Percentiles rank a stretch among this genome's conserved stretches.
These are phyloP conservation scores for Sphaceloma murrayae DNA, from an alignment of 2,329 filamentous ascomycete species.

Conservation along the genomic window DNA sequence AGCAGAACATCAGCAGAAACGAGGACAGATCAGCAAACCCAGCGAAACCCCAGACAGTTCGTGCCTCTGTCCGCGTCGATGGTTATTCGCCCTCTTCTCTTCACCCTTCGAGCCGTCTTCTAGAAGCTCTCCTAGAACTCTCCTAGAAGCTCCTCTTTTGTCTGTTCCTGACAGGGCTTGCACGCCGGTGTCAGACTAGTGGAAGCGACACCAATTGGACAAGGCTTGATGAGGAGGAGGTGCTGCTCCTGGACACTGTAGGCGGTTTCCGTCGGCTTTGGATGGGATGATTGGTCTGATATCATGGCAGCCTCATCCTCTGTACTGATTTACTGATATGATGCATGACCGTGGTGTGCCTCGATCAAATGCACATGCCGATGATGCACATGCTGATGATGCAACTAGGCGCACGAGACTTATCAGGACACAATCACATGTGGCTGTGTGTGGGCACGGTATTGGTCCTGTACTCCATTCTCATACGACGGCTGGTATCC, in stretches of 20 bases:
- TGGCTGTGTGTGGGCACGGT: too few relatives aligned
- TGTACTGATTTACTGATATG: conserved; percentile 2
- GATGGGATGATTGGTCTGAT: not conserved
- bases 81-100: not conserved
- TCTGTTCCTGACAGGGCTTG: conserved; percentile 10
- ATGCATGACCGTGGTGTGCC: not conserved
- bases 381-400: too few relatives aligned
- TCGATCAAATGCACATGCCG: conserved; percentile 1
- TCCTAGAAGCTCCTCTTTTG: conserved; percentile 2
- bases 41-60: conserved; percentile 3
- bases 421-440: too few relatives aligned
- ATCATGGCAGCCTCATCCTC: conserved; percentile 2
- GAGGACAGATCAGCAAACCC: too few relatives aligned
- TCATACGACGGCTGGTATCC: too few relatives aligned
- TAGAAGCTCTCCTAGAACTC: not conserved
- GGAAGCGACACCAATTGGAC: conserved; percentile 9
- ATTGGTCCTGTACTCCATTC: too few relatives aligned
- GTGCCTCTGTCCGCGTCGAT: conserved; percentile 8
- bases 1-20: too few relatives aligned
- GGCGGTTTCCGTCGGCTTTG: conserved; percentile 14
- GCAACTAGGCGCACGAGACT: too few relatives aligned
- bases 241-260: conserved; percentile 7
- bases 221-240: not conserved
- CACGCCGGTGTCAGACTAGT: not conserved
- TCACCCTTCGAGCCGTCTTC: conserved; percentile 9